A percentile compares a stretch with the other conserved stretches of the same genome.
Conservation (phyloP, 805 yeast species). For the Yamadazyma paraphyllophila region DNA sequence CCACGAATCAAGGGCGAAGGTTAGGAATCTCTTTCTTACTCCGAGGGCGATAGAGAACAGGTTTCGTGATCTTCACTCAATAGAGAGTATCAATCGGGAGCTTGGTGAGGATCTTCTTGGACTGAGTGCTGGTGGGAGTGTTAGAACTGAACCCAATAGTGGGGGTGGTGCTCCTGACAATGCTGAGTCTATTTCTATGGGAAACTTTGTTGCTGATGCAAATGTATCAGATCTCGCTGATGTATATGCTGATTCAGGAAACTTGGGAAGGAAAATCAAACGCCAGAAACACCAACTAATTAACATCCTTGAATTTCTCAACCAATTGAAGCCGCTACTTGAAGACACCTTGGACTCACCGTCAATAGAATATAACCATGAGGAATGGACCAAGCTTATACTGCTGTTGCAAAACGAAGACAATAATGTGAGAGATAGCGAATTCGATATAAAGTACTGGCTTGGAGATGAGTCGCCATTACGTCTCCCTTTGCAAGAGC, state of each 20-base stretch:
- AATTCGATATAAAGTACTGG: constrained; percentile 47
- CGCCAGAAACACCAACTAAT: constrained; percentile 16
- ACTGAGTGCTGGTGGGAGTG: too few species aligned
- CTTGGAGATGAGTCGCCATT: constrained; percentile 65
- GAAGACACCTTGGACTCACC: constrained; percentile 40
- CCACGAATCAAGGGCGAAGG: neutral
- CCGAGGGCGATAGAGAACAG: neutral
- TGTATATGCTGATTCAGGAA: neutral
- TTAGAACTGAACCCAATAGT: neutral
- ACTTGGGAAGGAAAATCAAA: constrained; percentile 7
- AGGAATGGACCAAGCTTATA: constrained; percentile 46
- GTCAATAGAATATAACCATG: constrained; percentile 42
- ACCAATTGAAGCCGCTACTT: constrained; percentile 27
- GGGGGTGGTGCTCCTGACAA: neutral
- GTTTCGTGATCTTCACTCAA: neutral
- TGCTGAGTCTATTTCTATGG: too few species aligned
- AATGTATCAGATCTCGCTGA: too few species aligned
- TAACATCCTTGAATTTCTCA: constrained; percentile 27
- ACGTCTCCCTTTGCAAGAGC: constrained; percentile 65
- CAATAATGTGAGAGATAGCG: neutral
- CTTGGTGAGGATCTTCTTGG: constrained; percentile 1
- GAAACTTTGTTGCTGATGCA: too few species aligned
- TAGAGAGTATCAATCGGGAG: constrained; percentile 7
- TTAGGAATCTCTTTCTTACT: neutral
- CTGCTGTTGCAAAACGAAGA: neutral